These are phyloP conservation scores for Magnusiomyces tetraspermus DNA, from an alignment of 1,139 yeast species.

Conservation along the genomic window DNA sequence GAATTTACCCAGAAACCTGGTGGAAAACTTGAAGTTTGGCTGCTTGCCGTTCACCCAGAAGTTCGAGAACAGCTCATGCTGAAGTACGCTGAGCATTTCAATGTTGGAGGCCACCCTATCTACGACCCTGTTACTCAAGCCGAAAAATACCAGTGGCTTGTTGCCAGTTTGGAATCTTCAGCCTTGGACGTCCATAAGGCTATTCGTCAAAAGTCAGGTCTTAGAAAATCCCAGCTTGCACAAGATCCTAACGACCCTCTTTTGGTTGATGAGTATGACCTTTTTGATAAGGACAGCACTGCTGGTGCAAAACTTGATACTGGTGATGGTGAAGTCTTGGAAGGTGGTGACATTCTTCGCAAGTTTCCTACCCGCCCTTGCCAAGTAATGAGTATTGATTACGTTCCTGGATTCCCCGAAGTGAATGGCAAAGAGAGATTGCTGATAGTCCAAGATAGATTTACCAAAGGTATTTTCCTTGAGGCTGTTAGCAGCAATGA, in stretches of 20 bases:
- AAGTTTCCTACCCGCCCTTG: conserved; percentile 6
- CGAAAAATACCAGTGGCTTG: not conserved
- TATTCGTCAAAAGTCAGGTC: not conserved
- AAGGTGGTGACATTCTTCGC: not conserved
- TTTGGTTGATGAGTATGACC: not conserved
- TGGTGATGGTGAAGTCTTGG: conserved; percentile 1
- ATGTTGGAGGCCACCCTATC: conserved; percentile 3
- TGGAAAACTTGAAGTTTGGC: conserved; percentile 4
- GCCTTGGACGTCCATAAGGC: not conserved
- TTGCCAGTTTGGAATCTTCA: not conserved
- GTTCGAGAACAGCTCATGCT: conserved; percentile 5
- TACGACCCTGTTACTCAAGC: conserved; percentile 1
- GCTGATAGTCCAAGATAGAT: conserved; percentile 3
- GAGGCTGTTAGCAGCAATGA: not conserved
- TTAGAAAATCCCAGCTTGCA: not conserved
- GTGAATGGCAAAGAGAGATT: not conserved
- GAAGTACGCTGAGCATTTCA: conserved; percentile 5
- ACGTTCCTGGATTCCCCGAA: conserved; percentile 3
- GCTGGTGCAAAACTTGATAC: conserved; percentile 2
- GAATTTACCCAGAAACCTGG: not conserved
- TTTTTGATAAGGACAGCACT: conserved; percentile 1
- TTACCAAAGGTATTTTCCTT: conserved; percentile 4
- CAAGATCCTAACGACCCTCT: not conserved
- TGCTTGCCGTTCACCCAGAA: conserved; percentile 3
- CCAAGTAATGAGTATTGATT: conserved; percentile 5